These are phyloP conservation scores for Plasmopara halstedii DNA, from an alignment of 352 stramenopile species.

Conservation along the genomic window DNA sequence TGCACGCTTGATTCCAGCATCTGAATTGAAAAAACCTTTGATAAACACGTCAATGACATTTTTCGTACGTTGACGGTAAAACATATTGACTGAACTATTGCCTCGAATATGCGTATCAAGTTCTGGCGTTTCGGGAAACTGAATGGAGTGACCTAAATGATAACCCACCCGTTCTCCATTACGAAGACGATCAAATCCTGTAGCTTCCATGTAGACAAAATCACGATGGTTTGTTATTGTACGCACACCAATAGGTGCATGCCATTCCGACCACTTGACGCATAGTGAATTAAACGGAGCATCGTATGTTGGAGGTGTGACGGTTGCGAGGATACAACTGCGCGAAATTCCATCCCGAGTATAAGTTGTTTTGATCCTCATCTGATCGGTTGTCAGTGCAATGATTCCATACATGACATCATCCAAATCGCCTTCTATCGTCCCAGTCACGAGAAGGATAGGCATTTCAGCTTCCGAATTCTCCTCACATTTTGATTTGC, in stretches of 20 bases:
- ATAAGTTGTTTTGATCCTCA: constrained; percentile 38
- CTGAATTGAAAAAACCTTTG: constrained; percentile 34
- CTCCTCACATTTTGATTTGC: constrained; percentile 7
- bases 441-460: constrained; percentile 26
- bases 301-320: constrained; percentile 21
- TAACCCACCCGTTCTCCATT: constrained; percentile 39
- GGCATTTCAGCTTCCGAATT: constrained; percentile 13
- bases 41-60: constrained; percentile 50
- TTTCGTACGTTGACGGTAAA: constrained; percentile 43
- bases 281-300: constrained; percentile 29
- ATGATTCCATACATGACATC: constrained; percentile 36
- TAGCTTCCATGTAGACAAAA: constrained; percentile 41
- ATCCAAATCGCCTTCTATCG: constrained; percentile 23
- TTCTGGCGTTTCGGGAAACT: constrained; percentile 35
- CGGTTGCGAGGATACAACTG: constrained; percentile 31
- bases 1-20: constrained; percentile 28
- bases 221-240: constrained; percentile 36
- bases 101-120: constrained; percentile 31
- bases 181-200: constrained; percentile 24
- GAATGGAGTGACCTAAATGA: constrained; percentile 33
- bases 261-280: constrained; percentile 49
- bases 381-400: constrained; percentile 20
- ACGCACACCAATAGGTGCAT: constrained; percentile 23
- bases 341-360: constrained; percentile 32
- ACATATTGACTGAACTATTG: constrained; percentile 44